Conservation (phyloP, 176 grass and related monocot species). For the bread wheat (Triticum aestivum) region DNA sequence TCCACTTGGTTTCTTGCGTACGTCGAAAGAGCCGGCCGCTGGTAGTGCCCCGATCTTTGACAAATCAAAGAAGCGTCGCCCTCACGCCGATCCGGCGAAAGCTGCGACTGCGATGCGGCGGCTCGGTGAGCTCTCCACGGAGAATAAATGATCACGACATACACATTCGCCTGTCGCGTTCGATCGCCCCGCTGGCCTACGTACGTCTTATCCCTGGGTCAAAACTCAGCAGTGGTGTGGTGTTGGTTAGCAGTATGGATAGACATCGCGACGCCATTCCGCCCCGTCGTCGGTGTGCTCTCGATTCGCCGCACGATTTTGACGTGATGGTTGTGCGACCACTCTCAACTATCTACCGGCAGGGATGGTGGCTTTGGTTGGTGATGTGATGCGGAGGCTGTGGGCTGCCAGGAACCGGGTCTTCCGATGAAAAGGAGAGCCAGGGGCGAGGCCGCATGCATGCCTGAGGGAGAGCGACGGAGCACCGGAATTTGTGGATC, state of each 20-base stretch:
- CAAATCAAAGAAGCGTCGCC: background rate
- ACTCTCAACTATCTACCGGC: no score
- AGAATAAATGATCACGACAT: no score
- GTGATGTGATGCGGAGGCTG: background rate
- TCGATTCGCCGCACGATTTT: background rate
- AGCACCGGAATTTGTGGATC: background rate
- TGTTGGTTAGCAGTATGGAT: no score
- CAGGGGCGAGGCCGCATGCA: no score
- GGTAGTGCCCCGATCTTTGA: background rate
- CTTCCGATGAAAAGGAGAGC: background rate
- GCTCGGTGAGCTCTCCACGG: background rate
- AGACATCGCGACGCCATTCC: no score
- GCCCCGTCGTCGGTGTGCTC: background rate
- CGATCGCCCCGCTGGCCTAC: no score
- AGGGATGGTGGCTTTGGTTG: background rate
- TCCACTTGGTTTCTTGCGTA: background rate
- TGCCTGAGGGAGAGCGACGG: background rate
- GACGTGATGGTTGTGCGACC: background rate
- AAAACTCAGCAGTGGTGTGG: no score
- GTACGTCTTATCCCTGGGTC: no score
- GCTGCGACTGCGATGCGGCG: constrained; percentile 1
- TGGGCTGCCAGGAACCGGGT: no score
- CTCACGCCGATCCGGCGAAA: background rate
- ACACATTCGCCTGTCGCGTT: no score
- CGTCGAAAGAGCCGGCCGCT: background rate